Evolutionary conservation across 2,329 filamentous ascomycete genomes (phyloP).

Genomic region (Plectosphaerella cucumerina): DNA sequence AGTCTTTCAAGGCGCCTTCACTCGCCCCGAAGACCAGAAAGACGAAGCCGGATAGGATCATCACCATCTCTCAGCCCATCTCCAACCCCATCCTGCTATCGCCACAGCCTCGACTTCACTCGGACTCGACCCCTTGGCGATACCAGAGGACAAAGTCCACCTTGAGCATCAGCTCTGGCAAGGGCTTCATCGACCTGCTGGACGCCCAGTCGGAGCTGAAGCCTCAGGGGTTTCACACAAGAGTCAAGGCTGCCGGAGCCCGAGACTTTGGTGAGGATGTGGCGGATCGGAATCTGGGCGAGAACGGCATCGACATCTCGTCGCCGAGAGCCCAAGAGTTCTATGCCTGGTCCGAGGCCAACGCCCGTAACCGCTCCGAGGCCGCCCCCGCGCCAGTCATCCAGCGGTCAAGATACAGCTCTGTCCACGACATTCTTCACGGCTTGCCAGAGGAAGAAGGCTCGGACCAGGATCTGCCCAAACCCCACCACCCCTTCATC

Average conservation of each 20-base stretch:
- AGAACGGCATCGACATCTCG: conserved; percentile 27
- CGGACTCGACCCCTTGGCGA: conserved; percentile 15
- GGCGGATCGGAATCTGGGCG: conserved; percentile 53
- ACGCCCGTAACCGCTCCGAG: conserved; percentile 8
- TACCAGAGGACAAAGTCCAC: conserved; percentile 26
- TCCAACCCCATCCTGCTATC: too few relatives aligned
- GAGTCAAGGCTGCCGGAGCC: conserved; percentile 45
- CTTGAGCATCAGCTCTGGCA: conserved; percentile 21
- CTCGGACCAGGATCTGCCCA: not conserved
- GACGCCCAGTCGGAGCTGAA: conserved; percentile 53
- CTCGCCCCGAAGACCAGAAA: conserved; percentile 11
- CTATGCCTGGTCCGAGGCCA: conserved; percentile 19
- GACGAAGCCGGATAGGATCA: conserved; percentile 5
- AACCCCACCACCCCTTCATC: conserved; percentile 1
- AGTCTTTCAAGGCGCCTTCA: conserved; percentile 11
- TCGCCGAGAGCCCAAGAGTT: conserved; percentile 29
- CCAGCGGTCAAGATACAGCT: conserved; percentile 1
- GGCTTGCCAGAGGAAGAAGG: not conserved
- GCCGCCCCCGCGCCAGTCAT: conserved; percentile 11
- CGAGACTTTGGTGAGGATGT: conserved; percentile 62
- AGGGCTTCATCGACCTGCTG: conserved; percentile 47
- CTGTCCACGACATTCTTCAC: too few relatives aligned
- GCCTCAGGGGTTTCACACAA: conserved; percentile 42
- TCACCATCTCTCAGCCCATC: not conserved
- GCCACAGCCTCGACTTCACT: conserved; percentile 1